Conservation (phyloP, 306 rosid genomes). For the Pueraria montana region DNA sequence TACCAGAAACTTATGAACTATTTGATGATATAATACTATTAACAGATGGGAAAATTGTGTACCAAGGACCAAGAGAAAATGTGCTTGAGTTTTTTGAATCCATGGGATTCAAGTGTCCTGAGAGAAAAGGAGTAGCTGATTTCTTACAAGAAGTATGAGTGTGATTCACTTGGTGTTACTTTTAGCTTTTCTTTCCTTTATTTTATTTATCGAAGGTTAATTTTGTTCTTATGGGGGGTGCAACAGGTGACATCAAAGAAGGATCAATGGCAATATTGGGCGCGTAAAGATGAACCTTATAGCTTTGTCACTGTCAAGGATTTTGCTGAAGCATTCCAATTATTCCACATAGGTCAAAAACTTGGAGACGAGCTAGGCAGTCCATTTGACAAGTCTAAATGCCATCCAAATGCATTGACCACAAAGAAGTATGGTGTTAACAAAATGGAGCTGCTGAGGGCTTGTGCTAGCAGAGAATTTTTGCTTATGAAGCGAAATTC, state of each 20-base stretch:
- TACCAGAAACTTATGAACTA: conserved; percentile 87
- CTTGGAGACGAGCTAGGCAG: conserved; percentile 82
- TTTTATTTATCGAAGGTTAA: not conserved
- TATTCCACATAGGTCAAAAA: conserved; percentile 70
- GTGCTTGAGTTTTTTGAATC: conserved; percentile 70
- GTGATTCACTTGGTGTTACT: conserved; percentile 16
- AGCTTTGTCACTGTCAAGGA: conserved; percentile 75
- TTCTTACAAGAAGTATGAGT: conserved; percentile 62
- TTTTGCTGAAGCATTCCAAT: conserved; percentile 76
- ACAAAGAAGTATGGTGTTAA: conserved; percentile 72
- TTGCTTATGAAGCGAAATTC: conserved; percentile 94
- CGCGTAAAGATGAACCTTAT: conserved; percentile 69
- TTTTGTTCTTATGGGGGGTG: conserved; percentile 31
- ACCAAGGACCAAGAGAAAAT: conserved; percentile 61
- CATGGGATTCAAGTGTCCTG: conserved; percentile 86
- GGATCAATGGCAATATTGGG: conserved; percentile 96
- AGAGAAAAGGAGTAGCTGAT: conserved; percentile 66
- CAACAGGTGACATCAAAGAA: conserved; percentile 61
- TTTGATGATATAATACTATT: conserved; percentile 82
- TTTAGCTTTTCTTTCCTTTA: not conserved
- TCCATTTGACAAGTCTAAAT: conserved; percentile 75
- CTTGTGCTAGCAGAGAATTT: conserved; percentile 80
- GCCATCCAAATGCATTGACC: conserved; percentile 74
- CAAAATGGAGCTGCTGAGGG: conserved; percentile 72
- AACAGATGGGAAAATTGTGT: conserved; percentile 60